Conservation (phyloP, 768 basidiomycete species). For the Austroboletus festivus region DNA sequence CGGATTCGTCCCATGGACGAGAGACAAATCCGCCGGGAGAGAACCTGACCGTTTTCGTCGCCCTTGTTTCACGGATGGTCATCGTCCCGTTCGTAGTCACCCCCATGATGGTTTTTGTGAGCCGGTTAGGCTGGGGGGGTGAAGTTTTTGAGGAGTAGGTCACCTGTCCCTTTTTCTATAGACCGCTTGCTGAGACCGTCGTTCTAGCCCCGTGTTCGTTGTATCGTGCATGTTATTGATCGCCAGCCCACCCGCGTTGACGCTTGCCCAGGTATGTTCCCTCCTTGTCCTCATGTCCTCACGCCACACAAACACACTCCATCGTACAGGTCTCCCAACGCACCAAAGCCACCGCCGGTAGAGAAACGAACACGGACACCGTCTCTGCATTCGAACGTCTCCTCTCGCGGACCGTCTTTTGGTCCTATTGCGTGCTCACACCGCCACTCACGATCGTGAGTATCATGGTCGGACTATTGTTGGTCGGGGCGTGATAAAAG, state of each 20-base stretch:
- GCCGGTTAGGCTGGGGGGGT: constrained; percentile 41
- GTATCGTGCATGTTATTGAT: constrained; percentile 82
- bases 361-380: neutral
- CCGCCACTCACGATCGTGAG: constrained; percentile 79
- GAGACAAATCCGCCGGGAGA: constrained; percentile 53
- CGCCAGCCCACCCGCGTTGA: constrained; percentile 77
- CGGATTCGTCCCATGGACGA: neutral
- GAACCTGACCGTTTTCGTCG: constrained; percentile 77
- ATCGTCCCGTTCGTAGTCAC: constrained; percentile 75
- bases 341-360: neutral
- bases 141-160: constrained; percentile 74
- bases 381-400: constrained; percentile 70
- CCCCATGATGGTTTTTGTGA: constrained; percentile 67
- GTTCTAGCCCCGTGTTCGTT: constrained; percentile 76
- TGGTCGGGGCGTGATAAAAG: constrained; percentile 48
- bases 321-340: constrained; percentile 21
- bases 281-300: constrained; percentile 20
- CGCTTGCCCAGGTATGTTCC: constrained; percentile 52
- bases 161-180: neutral
- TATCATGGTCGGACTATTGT: constrained; percentile 69
- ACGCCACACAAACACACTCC: neutral
- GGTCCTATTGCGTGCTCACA: constrained; percentile 87
- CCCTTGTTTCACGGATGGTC: constrained; percentile 84
- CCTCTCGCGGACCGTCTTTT: constrained; percentile 88
- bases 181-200: neutral